These are phyloP conservation scores for Amoeboaphelidium occidentale DNA, from an alignment of 371 early-diverging fungal species.

Conservation along the genomic window DNA sequence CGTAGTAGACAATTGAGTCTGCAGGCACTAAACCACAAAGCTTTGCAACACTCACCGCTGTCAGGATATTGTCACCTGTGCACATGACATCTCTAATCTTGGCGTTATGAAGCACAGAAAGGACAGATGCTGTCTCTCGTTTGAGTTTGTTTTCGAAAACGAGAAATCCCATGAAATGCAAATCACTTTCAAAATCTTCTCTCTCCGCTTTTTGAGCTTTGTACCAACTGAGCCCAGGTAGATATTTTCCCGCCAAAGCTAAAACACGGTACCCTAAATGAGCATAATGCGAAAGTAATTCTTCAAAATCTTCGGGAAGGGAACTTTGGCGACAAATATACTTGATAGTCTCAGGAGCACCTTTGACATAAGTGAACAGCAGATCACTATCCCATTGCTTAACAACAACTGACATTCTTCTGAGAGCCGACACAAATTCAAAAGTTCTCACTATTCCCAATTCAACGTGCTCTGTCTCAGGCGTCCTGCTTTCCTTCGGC, in stretches of 20 bases:
- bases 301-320: slow-evolving; percentile 57
- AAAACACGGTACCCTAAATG: slow-evolving; percentile 90
- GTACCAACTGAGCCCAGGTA: slow-evolving; percentile 41
- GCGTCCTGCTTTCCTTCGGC: not conserved
- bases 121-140: slow-evolving; percentile 47
- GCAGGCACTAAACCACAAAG: slow-evolving; percentile 56
- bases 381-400: slow-evolving; percentile 16
- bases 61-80: slow-evolving; percentile 95
- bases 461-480: slow-evolving; percentile 22
- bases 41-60: slow-evolving; percentile 86
- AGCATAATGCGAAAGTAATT: slow-evolving; percentile 50
- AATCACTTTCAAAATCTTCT: slow-evolving; percentile 53
- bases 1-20: slow-evolving; percentile 17
- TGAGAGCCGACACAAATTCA: slow-evolving; percentile 77
- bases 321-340: slow-evolving; percentile 52
- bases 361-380: slow-evolving; percentile 80
- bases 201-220: slow-evolving; percentile 54
- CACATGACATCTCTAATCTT: slow-evolving; percentile 89
- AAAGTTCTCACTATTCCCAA: slow-evolving; percentile 76
- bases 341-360: slow-evolving; percentile 83
- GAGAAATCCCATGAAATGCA: slow-evolving; percentile 81
- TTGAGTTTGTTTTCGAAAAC: slow-evolving; percentile 98
- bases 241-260: slow-evolving; percentile 54
- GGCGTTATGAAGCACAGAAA: slow-evolving; percentile 65
- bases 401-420: slow-evolving; percentile 88